Evolutionary conservation across 345 rosid species (phyloP), one percentile per base, ranked within the genome.

Genomic region (Raphanus sativus): DNA sequence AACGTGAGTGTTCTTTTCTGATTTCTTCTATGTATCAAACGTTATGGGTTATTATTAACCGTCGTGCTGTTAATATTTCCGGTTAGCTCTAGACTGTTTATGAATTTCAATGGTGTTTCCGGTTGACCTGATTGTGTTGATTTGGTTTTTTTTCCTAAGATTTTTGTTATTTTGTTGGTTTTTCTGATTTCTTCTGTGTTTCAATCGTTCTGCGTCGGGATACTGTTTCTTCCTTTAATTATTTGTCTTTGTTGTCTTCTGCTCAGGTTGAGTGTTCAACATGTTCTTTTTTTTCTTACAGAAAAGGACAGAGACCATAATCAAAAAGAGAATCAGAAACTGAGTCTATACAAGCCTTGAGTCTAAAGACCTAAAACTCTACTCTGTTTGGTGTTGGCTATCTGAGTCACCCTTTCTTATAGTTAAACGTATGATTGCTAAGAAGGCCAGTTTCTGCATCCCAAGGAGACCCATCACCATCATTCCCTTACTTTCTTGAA

Each of bases 241-340:
- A 38, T 62, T 63, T 63, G 12, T 29, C 7, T 38, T 21, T 34
- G 12, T 25, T 28, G 42, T 16, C 12, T 36, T 36, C 17, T 76
- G 25, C 25, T 70, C 75, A 62, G 59, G 50, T 42, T 40, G 67
- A 36, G 50, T 59, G 56, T 40, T 75, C 54, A 50, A 33, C 38
- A 33, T 7, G 58, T 65, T 45, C 5, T 75, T 75, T 17, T 17
- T 80, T 74, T 8, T 30, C 9, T 6, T 13, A 45, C 87, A 90
- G 97, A 87, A 83, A 83, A 81, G 85, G 76, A 76, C 94, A 65
- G 86, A 89, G 82, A 78, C 85, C 58, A 87, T 30, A 4, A 30
- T 92, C 92, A 76, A 90, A 93, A 84, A 90, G 93, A 83, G 83
- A 83, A 2, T 76, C 85, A 26, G 96, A 91, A 81, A 75, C 81